These are phyloP conservation scores for Moesziomyces sp. DNA, from an alignment of 1,284 basidiomycete species.

Conservation along the genomic window DNA sequence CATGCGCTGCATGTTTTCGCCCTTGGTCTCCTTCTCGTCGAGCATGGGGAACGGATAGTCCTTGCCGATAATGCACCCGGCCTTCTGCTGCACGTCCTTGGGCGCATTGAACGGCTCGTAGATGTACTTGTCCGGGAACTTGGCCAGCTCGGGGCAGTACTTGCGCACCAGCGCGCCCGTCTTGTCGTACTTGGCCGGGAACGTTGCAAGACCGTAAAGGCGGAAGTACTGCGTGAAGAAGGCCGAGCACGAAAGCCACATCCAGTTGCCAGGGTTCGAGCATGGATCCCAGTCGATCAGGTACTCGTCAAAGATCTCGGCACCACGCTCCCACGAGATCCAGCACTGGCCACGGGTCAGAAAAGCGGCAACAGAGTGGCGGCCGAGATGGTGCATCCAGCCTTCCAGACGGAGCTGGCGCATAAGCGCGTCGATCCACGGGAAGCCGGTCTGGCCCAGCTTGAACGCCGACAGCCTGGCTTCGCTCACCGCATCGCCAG, in stretches of 20 bases:
- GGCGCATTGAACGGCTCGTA: constrained; percentile 59
- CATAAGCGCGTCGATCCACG: constrained; percentile 72
- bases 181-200: constrained; percentile 71
- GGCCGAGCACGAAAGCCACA: constrained; percentile 71
- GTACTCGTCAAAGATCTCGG: constrained; percentile 71
- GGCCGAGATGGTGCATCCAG: constrained; percentile 69
- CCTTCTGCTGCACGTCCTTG: constrained; percentile 55
- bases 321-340: constrained; percentile 73
- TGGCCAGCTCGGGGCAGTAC: constrained; percentile 69
- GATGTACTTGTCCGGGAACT: constrained; percentile 62
- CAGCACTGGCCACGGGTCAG: constrained; percentile 73
- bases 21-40: constrained; percentile 60
- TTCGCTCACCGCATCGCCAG: constrained; percentile 69
- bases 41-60: constrained; percentile 60
- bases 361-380: constrained; percentile 73
- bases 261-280: constrained; percentile 70
- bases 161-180: constrained; percentile 70
- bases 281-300: constrained; percentile 70
- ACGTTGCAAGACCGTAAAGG: constrained; percentile 70
- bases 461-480: constrained; percentile 69
- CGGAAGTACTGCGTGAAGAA: constrained; percentile 69
- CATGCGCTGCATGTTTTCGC: constrained; percentile 45
- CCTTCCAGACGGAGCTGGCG: constrained; percentile 70
- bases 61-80: constrained; percentile 57
- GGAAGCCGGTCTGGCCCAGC: constrained; percentile 71